Percentiles rank a stretch among this genome's conserved stretches.
Evolutionary conservation across 495 filamentous ascomycete genomes (phyloP).

Genomic region (Penicillium canariense): DNA sequence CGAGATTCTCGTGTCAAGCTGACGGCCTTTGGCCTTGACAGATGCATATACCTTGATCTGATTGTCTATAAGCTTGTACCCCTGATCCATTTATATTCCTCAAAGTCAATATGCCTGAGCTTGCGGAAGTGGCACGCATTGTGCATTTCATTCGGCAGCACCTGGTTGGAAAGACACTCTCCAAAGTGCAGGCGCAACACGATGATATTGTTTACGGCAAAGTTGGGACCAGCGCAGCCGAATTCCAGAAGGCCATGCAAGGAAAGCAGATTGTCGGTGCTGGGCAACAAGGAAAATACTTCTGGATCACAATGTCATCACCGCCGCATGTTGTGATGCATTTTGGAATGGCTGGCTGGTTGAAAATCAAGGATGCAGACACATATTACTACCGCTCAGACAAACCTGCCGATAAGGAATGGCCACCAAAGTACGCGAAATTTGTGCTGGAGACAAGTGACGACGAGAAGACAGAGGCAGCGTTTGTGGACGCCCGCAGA

Average conservation of each 20-base stretch:
- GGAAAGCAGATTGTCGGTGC: slow-evolving; percentile 75
- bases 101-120: slow-evolving; percentile 64
- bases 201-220: slow-evolving; percentile 86
- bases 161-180: slow-evolving; percentile 78
- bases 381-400: slow-evolving; percentile 74
- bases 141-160: slow-evolving; percentile 79
- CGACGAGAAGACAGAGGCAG: slow-evolving; percentile 63
- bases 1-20: slow-evolving; percentile 8
- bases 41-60: slow-evolving; percentile 2
- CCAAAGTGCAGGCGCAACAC: slow-evolving; percentile 65
- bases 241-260: slow-evolving; percentile 67
- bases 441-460: slow-evolving; percentile 69
- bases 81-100: not conserved
- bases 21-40: not conserved
- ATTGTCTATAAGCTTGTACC: not conserved
- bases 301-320: slow-evolving; percentile 74
- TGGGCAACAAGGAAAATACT: slow-evolving; percentile 91
- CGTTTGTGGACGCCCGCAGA: slow-evolving; percentile 79
- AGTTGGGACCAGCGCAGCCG: slow-evolving; percentile 69
- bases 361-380: slow-evolving; percentile 74
- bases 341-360: slow-evolving; percentile 87
- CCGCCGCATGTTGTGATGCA: slow-evolving; percentile 90
- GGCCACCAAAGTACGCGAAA: slow-evolving; percentile 92
- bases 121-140: slow-evolving; percentile 82
- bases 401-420: slow-evolving; percentile 59